A percentile compares a stretch with the other conserved stretches of the same genome.
Conservation (phyloP, 1,284 basidiomycete species). For the Ceratobasidium sp. region DNA sequence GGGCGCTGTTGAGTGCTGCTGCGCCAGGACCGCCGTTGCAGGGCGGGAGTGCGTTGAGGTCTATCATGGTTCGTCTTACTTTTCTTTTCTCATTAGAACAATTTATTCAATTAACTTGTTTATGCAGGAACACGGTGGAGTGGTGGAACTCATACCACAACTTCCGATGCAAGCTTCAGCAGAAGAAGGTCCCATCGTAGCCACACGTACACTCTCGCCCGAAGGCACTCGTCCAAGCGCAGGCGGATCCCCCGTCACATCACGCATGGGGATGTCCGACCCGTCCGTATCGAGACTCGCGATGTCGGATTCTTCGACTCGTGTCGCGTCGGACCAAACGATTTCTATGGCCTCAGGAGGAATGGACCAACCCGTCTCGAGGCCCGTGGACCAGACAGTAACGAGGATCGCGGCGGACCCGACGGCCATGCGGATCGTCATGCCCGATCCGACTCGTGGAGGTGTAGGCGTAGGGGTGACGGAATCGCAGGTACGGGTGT, state of each 20-base stretch:
- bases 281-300: neutral
- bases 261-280: slow-evolving; percentile 15
- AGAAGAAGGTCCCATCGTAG: slow-evolving; percentile 35
- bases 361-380: neutral
- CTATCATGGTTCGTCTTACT: slow-evolving; percentile 29
- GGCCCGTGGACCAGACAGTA: neutral
- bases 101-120: neutral
- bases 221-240: slow-evolving; percentile 19
- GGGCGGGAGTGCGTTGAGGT: slow-evolving; percentile 37
- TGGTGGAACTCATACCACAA: slow-evolving; percentile 41
- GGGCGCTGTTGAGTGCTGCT: slow-evolving; percentile 11
- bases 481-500: neutral
- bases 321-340: neutral
- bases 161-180: slow-evolving; percentile 18
- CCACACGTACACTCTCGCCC: slow-evolving; percentile 33
- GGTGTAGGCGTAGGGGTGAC: neutral
- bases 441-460: slow-evolving; percentile 2
- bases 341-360: too few species aligned
- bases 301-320: slow-evolving; percentile 2
- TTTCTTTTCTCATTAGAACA: too few species aligned
- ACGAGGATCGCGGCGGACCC: slow-evolving; percentile 11
- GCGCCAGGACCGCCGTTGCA: slow-evolving; percentile 34
- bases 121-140: slow-evolving; percentile 40
- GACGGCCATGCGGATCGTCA: slow-evolving; percentile 12
- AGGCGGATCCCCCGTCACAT: slow-evolving; percentile 11